Conservation (phyloP, 75 land plant species). For the Sequoia sempervirens region DNA sequence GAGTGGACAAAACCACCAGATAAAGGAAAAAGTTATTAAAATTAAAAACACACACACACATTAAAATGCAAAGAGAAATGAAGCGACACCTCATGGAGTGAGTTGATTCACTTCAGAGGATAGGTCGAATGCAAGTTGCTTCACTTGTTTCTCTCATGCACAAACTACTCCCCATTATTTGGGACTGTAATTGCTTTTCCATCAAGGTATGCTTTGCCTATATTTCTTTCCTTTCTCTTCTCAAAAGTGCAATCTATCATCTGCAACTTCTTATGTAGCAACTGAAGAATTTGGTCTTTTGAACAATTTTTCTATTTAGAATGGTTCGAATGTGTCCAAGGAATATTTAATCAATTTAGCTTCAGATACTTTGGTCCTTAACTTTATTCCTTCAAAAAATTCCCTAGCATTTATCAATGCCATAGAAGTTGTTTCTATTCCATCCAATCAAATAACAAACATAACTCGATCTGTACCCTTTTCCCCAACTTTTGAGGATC, state of each 20-base stretch:
- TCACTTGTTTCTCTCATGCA: too few relatives aligned
- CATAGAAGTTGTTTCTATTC: constrained; percentile 79
- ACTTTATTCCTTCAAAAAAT: constrained; percentile 40
- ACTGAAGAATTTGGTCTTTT: constrained; percentile 35
- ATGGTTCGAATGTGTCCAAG: constrained; percentile 30
- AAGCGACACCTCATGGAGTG: too few relatives aligned
- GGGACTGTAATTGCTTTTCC: too few relatives aligned
- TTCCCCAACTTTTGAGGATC: constrained; percentile 10
- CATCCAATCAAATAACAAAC: constrained; percentile 43
- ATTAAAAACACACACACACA: too few relatives aligned
- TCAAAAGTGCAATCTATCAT: constrained; percentile 19
- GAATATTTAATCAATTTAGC: constrained; percentile 63
- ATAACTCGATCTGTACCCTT: constrained; percentile 15
- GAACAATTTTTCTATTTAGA: constrained; percentile 24
- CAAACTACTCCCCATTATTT: too few relatives aligned
- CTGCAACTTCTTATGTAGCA: constrained; percentile 38
- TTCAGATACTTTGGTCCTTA: constrained; percentile 24
- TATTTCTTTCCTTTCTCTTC: constrained; percentile 57
- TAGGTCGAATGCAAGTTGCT: too few relatives aligned
- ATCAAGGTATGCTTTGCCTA: constrained; percentile 8
- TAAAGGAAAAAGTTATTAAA: too few relatives aligned
- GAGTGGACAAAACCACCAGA: too few relatives aligned
- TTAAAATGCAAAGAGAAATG: too few relatives aligned
- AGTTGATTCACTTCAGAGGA: too few relatives aligned
- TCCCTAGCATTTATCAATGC: constrained; percentile 80